Evolutionary conservation across 306 rosid genomes (phyloP), one percentile per base, ranked within the genome.

Genomic region (Elaeagnus macrophylla): DNA sequence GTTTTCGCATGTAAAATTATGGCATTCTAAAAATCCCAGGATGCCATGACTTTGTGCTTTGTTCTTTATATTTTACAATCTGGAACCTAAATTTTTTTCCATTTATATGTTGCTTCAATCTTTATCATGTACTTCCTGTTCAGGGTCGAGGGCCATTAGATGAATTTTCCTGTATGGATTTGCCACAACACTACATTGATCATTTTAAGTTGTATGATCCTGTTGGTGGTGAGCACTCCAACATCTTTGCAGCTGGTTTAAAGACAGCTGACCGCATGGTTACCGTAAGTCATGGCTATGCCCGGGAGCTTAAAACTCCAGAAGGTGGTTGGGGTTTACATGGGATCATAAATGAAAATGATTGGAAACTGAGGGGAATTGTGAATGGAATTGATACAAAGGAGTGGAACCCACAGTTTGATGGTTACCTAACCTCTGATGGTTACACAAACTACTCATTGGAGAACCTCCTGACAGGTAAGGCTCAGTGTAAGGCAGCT

Each of bases 311-410:
- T 48, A 91, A 75, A 77, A 91, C 96, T 38, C 19, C 64, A 10
- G 99, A 79, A 56, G 96, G 99, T 5, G 99, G 99, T 55, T 87
- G 99, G 99, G 99, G 99, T 66, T 72, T 91, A 73, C 84, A 91
- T 48, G 79, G 66, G 40, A 84, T 91, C 59, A 82, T 87, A 66
- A 75, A 73, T 43, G 99, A 84, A 53, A 87, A 56, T 61, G 83
- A 84, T 75, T 91, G 99, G 99, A 91, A 91, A 71, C 61, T 87
- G 1, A 67, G 73, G 37, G 99, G 99, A 42, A 91, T 91, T 57
- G 99, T 91, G 62, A 91, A 91, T 44, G 99, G 99, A 20, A 75
- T 91, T 57, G 99, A 91, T 61, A 73, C 67, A 10, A 72, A 77
- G 71, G 96, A 91, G 51, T 91, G 99, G 99, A 80, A 70, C 58